Percentiles rank a stretch among this genome's conserved stretches.
These are phyloP conservation scores for Suillus decipiens DNA, from an alignment of 768 basidiomycete genomes.

Conservation along the genomic window DNA sequence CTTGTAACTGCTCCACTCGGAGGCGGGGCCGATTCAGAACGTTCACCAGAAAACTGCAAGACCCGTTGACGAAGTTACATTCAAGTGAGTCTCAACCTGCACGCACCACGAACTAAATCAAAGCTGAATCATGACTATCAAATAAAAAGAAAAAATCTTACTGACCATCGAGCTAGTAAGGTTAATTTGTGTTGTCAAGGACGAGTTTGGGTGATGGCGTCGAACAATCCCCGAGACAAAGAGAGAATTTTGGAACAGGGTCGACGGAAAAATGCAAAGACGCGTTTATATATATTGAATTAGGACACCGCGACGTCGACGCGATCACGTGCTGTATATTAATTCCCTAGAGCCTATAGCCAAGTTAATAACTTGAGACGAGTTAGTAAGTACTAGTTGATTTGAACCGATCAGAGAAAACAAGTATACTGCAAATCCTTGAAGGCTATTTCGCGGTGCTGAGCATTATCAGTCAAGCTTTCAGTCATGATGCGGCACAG, in stretches of 20 bases:
- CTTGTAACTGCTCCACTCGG: too few relatives aligned
- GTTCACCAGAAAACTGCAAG: not conserved
- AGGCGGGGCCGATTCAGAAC: not conserved
- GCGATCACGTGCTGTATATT: not conserved
- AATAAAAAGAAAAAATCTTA: not conserved
- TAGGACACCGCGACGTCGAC: conserved; percentile 2
- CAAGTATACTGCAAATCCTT: not conserved
- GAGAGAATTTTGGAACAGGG: not conserved
- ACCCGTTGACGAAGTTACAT: not conserved
- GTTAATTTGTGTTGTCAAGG: not conserved
- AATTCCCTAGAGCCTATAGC: not conserved
- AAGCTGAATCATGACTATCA: not conserved
- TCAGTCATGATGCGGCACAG: not conserved
- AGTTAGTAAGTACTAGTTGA: too few relatives aligned
- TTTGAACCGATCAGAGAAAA: not conserved
- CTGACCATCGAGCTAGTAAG: not conserved
- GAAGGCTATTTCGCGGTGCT: not conserved
- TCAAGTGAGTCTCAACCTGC: not conserved
- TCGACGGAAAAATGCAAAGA: not conserved
- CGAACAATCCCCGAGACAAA: not conserved
- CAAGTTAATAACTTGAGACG: too few relatives aligned
- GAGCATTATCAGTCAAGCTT: not conserved
- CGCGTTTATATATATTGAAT: not conserved
- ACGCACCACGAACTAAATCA: not conserved
- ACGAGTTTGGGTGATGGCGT: not conserved